phyloP scores from a whole-genome alignment of 768 basidiomycete species.

The Hydnomerulius pinastri region DNA sequence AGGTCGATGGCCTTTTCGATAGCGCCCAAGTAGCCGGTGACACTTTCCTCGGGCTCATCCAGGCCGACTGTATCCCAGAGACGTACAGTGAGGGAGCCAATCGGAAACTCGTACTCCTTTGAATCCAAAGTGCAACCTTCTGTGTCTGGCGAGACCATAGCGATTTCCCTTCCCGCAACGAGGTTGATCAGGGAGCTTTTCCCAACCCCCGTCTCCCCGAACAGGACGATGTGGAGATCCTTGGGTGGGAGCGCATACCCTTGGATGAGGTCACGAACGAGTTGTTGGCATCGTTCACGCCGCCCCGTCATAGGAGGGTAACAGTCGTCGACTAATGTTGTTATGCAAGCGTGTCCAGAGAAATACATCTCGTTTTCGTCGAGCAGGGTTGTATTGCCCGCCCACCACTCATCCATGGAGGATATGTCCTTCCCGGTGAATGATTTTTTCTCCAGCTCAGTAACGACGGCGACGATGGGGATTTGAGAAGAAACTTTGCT shows the following conservation, averaged over 20 bases:
- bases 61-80: slow-evolving; percentile 37
- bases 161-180: slow-evolving; percentile 33
- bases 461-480: slow-evolving; percentile 30
- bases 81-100: slow-evolving; percentile 20
- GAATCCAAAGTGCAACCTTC: slow-evolving; percentile 33
- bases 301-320: slow-evolving; percentile 18
- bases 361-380: slow-evolving; percentile 34
- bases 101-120: slow-evolving; percentile 26
- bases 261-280: slow-evolving; percentile 25
- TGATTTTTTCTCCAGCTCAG: slow-evolving; percentile 35
- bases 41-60: slow-evolving; percentile 21
- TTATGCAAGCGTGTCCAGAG: slow-evolving; percentile 28
- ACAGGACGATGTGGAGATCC: slow-evolving; percentile 37
- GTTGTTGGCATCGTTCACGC: slow-evolving; percentile 22
- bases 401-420: slow-evolving; percentile 44
- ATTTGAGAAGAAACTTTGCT: slow-evolving; percentile 15
- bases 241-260: slow-evolving; percentile 24
- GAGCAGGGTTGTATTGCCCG: slow-evolving; percentile 30
- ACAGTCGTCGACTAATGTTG: slow-evolving; percentile 21
- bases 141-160: slow-evolving; percentile 26
- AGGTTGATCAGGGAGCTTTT: slow-evolving; percentile 41
- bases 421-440: slow-evolving; percentile 11
- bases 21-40: slow-evolving; percentile 24
- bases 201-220: slow-evolving; percentile 42
- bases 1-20: slow-evolving; percentile 31